Base-by-base conservation (phyloP, 1,284 basidiomycete species). In the Cystobasidium pallidum region DNA sequence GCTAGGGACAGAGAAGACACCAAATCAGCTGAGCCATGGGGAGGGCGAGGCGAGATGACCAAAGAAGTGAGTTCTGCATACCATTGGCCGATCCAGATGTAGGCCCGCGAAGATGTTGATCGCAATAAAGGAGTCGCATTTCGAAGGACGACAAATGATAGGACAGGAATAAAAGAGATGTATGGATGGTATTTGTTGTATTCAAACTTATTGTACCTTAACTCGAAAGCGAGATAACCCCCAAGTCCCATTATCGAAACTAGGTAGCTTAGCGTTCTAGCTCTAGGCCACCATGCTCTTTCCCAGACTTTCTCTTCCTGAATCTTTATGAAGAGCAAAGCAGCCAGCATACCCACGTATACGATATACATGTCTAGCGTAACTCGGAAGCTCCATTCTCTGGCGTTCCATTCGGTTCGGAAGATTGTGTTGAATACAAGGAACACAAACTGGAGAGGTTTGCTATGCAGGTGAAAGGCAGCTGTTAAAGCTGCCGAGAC, bases 171-270 rank as follows among this genome's bases (percentile, higher is more conserved):
- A 82, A 87, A 85, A n/a, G 91, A 91, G 49, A 92, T 85, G 79
- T 88, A 89, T 11, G 91, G 89, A 78, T 94, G 92, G 86, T 88
- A 92, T 8, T 77, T 77, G 81, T 94, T 94, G 83, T 94, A 94
- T 0, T 86, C 84, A 81, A 91, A 91, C 80, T 94, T 94, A 73
- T 87, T 85, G 75, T 89, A 86, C 34, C 81, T 80, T 34, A 94
- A 85, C 80, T 94, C 90, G 80, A 94, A 94, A 72, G 83, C 84
- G 80, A 92, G 88, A 83, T 88, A 94, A 88, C 90, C 92, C 1
- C 87, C 75, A 63, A 93, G 76, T 39, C 84, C 83, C 2, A 89
- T 67, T 1, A 78, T 82, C 10, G 89, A 88, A 0, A 82, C 78
- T 15, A 79, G 85, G 54, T 86, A 80, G 32, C 85, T 81, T 7